These are phyloP conservation scores for Tricholoma furcatifolium DNA, from an alignment of 768 basidiomycete species.

Conservation along the genomic window DNA sequence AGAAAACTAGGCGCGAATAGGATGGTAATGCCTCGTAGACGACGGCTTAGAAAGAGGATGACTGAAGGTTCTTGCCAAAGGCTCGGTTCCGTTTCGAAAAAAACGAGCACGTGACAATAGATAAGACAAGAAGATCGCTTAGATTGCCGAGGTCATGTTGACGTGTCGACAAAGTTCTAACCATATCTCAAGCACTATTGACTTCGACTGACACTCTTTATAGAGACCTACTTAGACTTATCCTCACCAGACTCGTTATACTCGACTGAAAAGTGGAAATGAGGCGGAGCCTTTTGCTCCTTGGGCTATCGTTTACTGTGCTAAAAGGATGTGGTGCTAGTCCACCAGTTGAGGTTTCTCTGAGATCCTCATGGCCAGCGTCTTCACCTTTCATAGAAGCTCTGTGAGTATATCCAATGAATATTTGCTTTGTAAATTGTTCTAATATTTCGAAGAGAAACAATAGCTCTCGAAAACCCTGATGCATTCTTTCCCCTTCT, in stretches of 20 bases:
- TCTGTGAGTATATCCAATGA: conserved; percentile 41
- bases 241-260: not conserved
- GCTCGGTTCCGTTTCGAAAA: conserved; percentile 11
- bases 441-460: conserved; percentile 57
- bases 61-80: conserved; percentile 6
- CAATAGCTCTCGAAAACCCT: conserved; percentile 71
- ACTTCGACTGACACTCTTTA: not conserved
- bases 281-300: conserved; percentile 16
- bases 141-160: conserved; percentile 7
- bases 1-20: not conserved
- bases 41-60: conserved; percentile 7
- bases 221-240: not conserved
- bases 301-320: conserved; percentile 14
- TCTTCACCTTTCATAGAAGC: conserved; percentile 64
- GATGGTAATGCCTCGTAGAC: not conserved
- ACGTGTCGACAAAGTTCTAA: conserved; percentile 11
- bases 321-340: conserved; percentile 12
- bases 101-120: conserved; percentile 14
- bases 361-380: conserved; percentile 67
- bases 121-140: conserved; percentile 13
- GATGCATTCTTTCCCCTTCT: conserved; percentile 76
- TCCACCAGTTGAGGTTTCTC: conserved; percentile 58
- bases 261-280: conserved; percentile 5
- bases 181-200: not conserved
- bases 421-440: not conserved